Evolutionary conservation across 2,329 filamentous ascomycete genomes (phyloP), one percentile per base, ranked within the genome.

Genomic region (Colletotrichum sp.): DNA sequence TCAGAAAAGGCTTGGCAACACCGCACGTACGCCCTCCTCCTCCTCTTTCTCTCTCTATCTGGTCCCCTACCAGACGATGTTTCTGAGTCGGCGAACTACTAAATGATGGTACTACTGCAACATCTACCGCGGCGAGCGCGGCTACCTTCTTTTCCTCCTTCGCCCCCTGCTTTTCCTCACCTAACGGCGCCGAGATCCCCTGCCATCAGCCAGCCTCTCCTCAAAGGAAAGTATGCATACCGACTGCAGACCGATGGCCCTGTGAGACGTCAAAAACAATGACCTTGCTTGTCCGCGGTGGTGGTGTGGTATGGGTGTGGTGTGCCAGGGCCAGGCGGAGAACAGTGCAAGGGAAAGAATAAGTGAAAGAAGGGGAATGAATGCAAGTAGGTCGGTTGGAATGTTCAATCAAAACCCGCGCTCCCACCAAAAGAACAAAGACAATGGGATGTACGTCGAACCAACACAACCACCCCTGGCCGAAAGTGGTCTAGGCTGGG

Each of bases 191-290:
- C 66, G 26, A 69, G 39, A 55, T 30, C 24, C 52, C 49, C 30
- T 70, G 57, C 24, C 55, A 44, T 55, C 74, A 69, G 57, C 64
- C 65, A 65, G 70, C 34, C 59, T 76, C 65, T 74, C 55, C 39
- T 74, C 74, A 76, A 74, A 76, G 70, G 59, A 30, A 44, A 69
- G 65, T 21, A 44, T 73, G 70, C 70, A 74, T 59, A 24, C 59
- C 59, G 34, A 69, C 74, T 76, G 59, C 74, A 69, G 70, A 76
- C 70, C 60, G 18, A 65, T n/a, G 32, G 13, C 60, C 34, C n/a
- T 67, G 73, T 59, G 59, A 49, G 57, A 74, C 64, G 21, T 60
- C 64, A 44, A 52, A 74, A 74, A 76, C 74, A 76, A 76, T 76
- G 74, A 69, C 57, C 57, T 62, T 69, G 68, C 68, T 70, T 63